Evolutionary conservation across 1,284 basidiomycete genomes (phyloP).

Genomic region (Tilletiaria anomala): DNA sequence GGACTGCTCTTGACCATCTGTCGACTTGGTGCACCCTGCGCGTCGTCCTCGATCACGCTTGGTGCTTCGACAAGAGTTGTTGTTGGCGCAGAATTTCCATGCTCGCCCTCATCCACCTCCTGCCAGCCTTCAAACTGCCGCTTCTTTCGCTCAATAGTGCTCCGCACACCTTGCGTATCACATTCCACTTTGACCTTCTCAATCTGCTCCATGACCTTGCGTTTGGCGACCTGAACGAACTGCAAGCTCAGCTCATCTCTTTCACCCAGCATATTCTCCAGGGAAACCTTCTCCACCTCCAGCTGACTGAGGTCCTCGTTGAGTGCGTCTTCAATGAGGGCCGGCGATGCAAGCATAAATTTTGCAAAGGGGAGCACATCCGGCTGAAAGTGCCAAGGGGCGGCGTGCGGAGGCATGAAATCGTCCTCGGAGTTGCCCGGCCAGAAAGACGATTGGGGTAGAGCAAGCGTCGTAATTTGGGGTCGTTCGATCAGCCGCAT

Average conservation of each 20-base stretch:
- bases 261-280: slow-evolving; percentile 39
- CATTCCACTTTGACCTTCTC: slow-evolving; percentile 22
- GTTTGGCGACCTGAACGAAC: slow-evolving; percentile 60
- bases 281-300: slow-evolving; percentile 46
- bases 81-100: no score
- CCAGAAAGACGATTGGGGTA: slow-evolving; percentile 82
- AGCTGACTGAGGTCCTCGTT: slow-evolving; percentile 61
- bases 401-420: slow-evolving; percentile 73
- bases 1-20: no score
- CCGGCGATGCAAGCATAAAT: slow-evolving; percentile 89
- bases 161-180: slow-evolving; percentile 19
- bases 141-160: slow-evolving; percentile 15
- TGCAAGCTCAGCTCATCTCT: slow-evolving; percentile 62
- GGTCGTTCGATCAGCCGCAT: slow-evolving; percentile 83
- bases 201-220: slow-evolving; percentile 29
- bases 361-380: slow-evolving; percentile 77
- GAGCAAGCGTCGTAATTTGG: slow-evolving; percentile 83
- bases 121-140: no score
- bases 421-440: slow-evolving; percentile 42
- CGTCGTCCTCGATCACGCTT: slow-evolving; percentile 11
- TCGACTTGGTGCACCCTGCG: no score
- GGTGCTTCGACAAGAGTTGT: no score
- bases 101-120: no score
- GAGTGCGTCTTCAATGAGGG: slow-evolving; percentile 56
- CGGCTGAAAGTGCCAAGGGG: slow-evolving; percentile 88